phyloP scores from a whole-genome alignment of 2,329 filamentous ascomycete genomes.

The Penicillium thymicola region DNA sequence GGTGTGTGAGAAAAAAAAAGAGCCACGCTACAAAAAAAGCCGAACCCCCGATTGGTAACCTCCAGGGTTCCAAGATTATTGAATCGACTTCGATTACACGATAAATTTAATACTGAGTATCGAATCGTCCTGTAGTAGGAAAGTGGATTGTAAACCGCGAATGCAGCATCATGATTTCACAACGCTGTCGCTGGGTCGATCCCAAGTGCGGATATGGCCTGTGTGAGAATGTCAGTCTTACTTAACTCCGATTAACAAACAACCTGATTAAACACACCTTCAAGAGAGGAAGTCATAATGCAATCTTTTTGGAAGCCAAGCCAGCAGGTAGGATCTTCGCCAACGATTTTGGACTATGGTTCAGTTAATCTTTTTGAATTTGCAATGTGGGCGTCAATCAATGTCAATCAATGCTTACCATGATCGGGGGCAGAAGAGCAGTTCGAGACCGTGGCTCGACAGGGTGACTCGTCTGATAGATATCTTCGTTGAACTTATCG shows the following conservation, averaged over 20 bases:
- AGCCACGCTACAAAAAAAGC: not conserved
- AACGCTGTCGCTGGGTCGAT: slow-evolving; percentile 54
- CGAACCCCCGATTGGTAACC: not conserved
- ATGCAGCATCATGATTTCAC: slow-evolving; percentile 19
- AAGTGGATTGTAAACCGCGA: not conserved
- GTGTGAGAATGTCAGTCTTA: slow-evolving; percentile 19
- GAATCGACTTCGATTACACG: not conserved
- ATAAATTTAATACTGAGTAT: not conserved
- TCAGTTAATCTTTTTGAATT: slow-evolving; percentile 9
- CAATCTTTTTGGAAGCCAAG: slow-evolving; percentile 90
- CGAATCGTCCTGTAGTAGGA: not conserved
- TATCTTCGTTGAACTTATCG: slow-evolving; percentile 38
- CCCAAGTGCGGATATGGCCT: slow-evolving; percentile 76
- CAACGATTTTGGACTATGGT: slow-evolving; percentile 71
- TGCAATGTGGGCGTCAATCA: not conserved
- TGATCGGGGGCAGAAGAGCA: slow-evolving; percentile 83
- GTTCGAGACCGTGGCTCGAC: slow-evolving; percentile 83
- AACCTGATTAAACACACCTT: slow-evolving; percentile 59
- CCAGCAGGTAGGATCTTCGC: slow-evolving; percentile 84
- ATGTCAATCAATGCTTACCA: slow-evolving; percentile 57
- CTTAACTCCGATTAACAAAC: slow-evolving; percentile 5
- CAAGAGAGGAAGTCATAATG: slow-evolving; percentile 88
- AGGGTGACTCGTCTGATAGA: slow-evolving; percentile 65
- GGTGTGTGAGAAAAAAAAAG: not conserved
- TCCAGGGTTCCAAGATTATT: not conserved